Evolutionary conservation across 495 filamentous ascomycete species (phyloP).

Genomic region (Penicillium lagena): DNA sequence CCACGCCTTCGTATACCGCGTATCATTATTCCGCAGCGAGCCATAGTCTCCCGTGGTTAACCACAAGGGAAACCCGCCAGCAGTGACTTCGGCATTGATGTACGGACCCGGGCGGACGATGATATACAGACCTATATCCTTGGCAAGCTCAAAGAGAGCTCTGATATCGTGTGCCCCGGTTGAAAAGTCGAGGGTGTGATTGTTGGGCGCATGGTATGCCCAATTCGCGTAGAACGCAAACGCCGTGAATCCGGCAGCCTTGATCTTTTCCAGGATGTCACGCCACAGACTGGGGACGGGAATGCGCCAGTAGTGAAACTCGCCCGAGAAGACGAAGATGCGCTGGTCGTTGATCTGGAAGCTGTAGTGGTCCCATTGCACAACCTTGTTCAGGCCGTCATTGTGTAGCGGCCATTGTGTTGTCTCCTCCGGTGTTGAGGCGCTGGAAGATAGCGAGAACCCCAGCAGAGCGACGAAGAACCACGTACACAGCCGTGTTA

Average conservation of each 20-base stretch:
- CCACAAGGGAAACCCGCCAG: constrained; percentile 56
- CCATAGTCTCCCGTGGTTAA: constrained; percentile 57
- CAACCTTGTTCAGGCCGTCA: constrained; percentile 43
- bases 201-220: constrained; percentile 49
- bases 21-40: constrained; percentile 49
- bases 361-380: constrained; percentile 55
- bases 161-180: constrained; percentile 49
- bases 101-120: constrained; percentile 34
- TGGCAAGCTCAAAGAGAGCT: constrained; percentile 46
- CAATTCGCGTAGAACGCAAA: constrained; percentile 52
- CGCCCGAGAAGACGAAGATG: constrained; percentile 53
- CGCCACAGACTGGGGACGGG: constrained; percentile 54
- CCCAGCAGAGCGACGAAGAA: constrained; percentile 13
- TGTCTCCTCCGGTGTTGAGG: constrained; percentile 1
- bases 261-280: constrained; percentile 57
- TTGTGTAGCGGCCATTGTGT: constrained; percentile 42
- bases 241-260: constrained; percentile 52
- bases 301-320: constrained; percentile 57
- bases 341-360: constrained; percentile 49
- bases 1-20: constrained; percentile 47
- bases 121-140: constrained; percentile 38
- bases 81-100: constrained; percentile 47
- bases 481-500: constrained; percentile 8
- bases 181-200: constrained; percentile 48
- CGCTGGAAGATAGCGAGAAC: constrained; percentile 10